These are phyloP conservation scores for Penicillium pulvis DNA, from an alignment of 495 filamentous ascomycete genomes.

Conservation along the genomic window DNA sequence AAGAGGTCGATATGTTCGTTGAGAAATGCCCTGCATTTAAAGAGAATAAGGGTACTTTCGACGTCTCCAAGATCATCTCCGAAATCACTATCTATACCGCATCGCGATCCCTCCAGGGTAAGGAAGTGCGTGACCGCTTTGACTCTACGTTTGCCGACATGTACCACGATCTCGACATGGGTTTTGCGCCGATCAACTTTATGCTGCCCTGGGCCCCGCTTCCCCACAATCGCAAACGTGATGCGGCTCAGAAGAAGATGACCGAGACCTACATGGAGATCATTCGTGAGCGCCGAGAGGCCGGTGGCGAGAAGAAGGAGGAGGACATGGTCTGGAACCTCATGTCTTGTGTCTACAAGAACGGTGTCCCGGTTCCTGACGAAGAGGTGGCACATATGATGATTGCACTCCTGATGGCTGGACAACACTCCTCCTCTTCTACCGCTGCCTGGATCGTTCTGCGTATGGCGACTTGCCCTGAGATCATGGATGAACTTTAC, in stretches of 20 bases:
- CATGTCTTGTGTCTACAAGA: conserved; percentile 64
- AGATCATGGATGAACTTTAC: conserved; percentile 60
- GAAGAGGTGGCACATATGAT: conserved; percentile 67
- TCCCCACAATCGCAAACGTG: conserved; percentile 62
- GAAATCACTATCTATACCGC: conserved; percentile 70
- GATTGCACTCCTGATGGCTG: conserved; percentile 68
- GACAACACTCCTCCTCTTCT: conserved; percentile 64
- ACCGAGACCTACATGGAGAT: conserved; percentile 62
- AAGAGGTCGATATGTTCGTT: conserved; percentile 55
- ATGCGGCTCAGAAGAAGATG: conserved; percentile 59
- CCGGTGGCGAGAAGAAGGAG: conserved; percentile 51
- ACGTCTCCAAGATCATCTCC: conserved; percentile 57
- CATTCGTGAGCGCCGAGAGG: conserved; percentile 53
- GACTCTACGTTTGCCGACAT: conserved; percentile 63
- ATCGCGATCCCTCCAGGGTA: conserved; percentile 64
- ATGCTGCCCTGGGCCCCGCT: conserved; percentile 64
- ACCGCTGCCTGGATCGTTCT: conserved; percentile 64
- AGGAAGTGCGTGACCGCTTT: conserved; percentile 63
- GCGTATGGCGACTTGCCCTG: conserved; percentile 55
- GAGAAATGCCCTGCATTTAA: conserved; percentile 49
- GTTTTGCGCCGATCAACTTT: conserved; percentile 67
- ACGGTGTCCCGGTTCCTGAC: conserved; percentile 61
- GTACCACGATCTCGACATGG: conserved; percentile 67
- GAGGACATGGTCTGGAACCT: conserved; percentile 72
- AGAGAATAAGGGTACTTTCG: conserved; percentile 47